Evolutionary conservation across 345 rosid species (phyloP).

Genomic region (Eucalyptus paniculata): DNA sequence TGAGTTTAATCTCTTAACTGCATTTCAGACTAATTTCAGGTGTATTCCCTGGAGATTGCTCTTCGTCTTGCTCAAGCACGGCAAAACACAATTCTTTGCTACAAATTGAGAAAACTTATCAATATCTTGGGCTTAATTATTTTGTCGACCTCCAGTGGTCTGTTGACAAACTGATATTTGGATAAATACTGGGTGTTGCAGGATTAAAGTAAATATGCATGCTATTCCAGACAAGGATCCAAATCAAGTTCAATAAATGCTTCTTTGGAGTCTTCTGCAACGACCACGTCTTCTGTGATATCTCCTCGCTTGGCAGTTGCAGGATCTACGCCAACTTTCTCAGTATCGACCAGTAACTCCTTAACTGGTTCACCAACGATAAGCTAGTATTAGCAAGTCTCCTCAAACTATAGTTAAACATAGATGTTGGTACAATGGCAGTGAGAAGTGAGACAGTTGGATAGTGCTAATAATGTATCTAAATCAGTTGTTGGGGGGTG

Average conservation of each 20-base stretch:
- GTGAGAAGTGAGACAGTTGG: not conserved
- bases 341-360: not conserved
- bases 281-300: conserved; percentile 9
- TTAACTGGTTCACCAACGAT: not conserved
- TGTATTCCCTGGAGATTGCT: not conserved
- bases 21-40: not conserved
- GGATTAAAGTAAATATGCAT: conserved; percentile 81
- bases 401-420: not conserved
- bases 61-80: not conserved
- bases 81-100: not conserved
- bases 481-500: not conserved
- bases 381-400: not conserved
- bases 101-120: not conserved
- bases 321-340: not conserved
- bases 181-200: conserved; percentile 14
- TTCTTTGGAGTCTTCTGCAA: not conserved
- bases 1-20: not conserved
- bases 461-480: not conserved
- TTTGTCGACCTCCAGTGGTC: not conserved
- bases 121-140: not conserved
- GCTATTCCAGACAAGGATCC: conserved; percentile 42
- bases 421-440: not conserved
- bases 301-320: not conserved
- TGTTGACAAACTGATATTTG: not conserved
- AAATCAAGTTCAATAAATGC: conserved; percentile 13